Conservation (phyloP, 139 green algal genomes). For the Pseudopediastrum boryanum region DNA sequence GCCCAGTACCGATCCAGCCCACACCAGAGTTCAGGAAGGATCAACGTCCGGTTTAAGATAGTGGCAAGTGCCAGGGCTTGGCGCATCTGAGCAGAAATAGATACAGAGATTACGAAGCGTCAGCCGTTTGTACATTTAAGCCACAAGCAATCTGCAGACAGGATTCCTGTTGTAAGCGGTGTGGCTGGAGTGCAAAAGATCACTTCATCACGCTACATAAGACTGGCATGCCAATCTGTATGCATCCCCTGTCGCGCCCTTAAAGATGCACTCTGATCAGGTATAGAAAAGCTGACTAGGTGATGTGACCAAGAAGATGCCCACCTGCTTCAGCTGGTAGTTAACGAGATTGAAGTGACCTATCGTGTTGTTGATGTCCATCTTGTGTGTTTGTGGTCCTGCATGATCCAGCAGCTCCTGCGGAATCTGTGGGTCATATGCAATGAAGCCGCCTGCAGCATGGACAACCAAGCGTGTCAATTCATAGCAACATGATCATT, state of each 20-base stretch:
- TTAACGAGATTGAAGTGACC: conserved; percentile 87
- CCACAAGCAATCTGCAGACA: too few relatives aligned
- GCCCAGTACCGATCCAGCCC: conserved; percentile 90
- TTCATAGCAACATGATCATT: too few relatives aligned
- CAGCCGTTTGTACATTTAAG: too few relatives aligned
- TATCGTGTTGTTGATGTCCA: conserved; percentile 54
- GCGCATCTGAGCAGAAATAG: conserved; percentile 47
- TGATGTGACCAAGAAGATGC: too few relatives aligned
- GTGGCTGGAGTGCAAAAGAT: too few relatives aligned
- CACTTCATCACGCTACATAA: too few relatives aligned
- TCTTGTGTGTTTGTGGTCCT: conserved; percentile 43
- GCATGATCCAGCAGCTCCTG: conserved; percentile 50
- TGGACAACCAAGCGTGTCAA: conserved; percentile 5
- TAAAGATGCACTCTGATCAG: too few relatives aligned
- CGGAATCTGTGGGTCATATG: conserved; percentile 36
- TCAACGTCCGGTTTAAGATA: conserved; percentile 65
- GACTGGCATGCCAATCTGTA: too few relatives aligned
- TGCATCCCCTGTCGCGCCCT: too few relatives aligned
- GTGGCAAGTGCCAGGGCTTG: conserved; percentile 63
- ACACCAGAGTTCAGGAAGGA: conserved; percentile 84
- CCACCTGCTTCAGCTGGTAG: conserved; percentile 67
- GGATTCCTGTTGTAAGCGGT: too few relatives aligned
- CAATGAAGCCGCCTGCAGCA: conserved; percentile 33
- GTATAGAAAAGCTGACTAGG: too few relatives aligned
- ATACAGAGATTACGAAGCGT: background rate